phyloP scores from a whole-genome alignment of 2,329 filamentous ascomycete species.

The Rhynchosporium secalis region DNA sequence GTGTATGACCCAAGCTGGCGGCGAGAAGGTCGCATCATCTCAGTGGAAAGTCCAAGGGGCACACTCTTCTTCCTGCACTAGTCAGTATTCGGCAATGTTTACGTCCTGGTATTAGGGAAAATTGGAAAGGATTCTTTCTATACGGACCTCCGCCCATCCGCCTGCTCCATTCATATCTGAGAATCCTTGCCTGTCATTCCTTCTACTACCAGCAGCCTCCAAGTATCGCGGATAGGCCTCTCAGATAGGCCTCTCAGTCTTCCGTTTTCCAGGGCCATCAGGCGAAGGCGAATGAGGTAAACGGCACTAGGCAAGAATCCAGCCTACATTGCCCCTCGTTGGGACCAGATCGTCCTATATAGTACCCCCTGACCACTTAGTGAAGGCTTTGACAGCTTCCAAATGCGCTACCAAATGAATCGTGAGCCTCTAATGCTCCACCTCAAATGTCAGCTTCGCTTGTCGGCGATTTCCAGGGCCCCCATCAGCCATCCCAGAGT shows the following conservation, averaged over 20 bases:
- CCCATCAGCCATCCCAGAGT: slow-evolving; percentile 2
- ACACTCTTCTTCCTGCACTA: not conserved
- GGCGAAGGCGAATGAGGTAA: not conserved
- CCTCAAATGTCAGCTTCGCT: slow-evolving; percentile 23
- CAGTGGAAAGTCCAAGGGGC: no score
- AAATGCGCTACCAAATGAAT: slow-evolving; percentile 15
- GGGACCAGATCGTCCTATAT: not conserved
- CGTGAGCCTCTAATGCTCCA: slow-evolving; percentile 8
- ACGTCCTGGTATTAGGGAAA: slow-evolving; percentile 6
- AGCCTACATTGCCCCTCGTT: slow-evolving; percentile 8
- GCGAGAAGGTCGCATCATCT: not conserved
- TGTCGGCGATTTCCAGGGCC: slow-evolving; percentile 14
- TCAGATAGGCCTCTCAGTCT: not conserved
- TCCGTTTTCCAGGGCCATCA: not conserved
- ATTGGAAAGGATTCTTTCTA: slow-evolving; percentile 15
- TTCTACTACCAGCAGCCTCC: slow-evolving; percentile 17
- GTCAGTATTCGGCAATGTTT: slow-evolving; percentile 12
- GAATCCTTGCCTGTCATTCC: no score
- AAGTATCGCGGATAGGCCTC: slow-evolving; percentile 13
- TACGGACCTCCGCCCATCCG: slow-evolving; percentile 14
- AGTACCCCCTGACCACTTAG: slow-evolving; percentile 4
- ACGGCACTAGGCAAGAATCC: slow-evolving; percentile 3
- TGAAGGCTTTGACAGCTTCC: slow-evolving; percentile 23
- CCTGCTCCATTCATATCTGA: not conserved
- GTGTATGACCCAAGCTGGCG: slow-evolving; percentile 1